Percentiles rank a stretch among this genome's conserved stretches.
These are phyloP conservation scores for Candida krabiensis DNA, from an alignment of 805 yeast species.

Conservation along the genomic window DNA sequence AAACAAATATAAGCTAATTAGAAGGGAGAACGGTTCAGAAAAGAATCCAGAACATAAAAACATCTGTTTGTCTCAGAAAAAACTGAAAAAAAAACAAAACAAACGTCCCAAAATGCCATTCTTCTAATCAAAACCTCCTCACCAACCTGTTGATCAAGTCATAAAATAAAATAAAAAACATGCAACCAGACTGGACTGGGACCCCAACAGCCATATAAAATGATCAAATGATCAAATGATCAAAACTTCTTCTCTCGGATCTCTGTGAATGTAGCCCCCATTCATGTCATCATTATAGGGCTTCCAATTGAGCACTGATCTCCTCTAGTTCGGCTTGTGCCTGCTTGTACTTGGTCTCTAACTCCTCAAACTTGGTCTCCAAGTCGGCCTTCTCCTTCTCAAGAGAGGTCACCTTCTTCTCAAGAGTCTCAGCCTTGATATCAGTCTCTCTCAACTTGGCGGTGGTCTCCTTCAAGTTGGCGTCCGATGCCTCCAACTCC, in stretches of 20 bases:
- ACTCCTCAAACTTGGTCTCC: slow-evolving; percentile 89
- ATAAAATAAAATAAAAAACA: slow-evolving; percentile 19
- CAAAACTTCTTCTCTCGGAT: background rate
- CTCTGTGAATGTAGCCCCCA: slow-evolving; percentile 1
- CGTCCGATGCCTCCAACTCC: slow-evolving; percentile 87
- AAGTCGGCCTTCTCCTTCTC: slow-evolving; percentile 90
- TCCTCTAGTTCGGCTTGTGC: slow-evolving; percentile 95
- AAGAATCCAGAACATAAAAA: no score
- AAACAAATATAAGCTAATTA: no score
- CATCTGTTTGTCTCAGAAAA: no score
- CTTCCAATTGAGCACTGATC: slow-evolving; percentile 93
- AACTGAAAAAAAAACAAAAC: no score
- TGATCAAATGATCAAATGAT: no score
- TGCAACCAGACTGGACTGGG: slow-evolving; percentile 15
- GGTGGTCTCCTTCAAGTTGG: slow-evolving; percentile 88
- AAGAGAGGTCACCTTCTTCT: slow-evolving; percentile 87
- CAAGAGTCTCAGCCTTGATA: slow-evolving; percentile 93
- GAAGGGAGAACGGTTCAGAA: no score
- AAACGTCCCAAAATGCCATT: no score
- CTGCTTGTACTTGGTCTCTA: slow-evolving; percentile 74
- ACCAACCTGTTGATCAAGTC: slow-evolving; percentile 18
- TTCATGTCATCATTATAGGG: slow-evolving; percentile 40
- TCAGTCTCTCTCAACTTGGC: slow-evolving; percentile 94
- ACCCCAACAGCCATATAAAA: slow-evolving; percentile 10
- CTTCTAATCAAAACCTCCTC: no score